Evolutionary conservation across 257 asterid genomes (phyloP).

Genomic region (Buddleja alternifolia): DNA sequence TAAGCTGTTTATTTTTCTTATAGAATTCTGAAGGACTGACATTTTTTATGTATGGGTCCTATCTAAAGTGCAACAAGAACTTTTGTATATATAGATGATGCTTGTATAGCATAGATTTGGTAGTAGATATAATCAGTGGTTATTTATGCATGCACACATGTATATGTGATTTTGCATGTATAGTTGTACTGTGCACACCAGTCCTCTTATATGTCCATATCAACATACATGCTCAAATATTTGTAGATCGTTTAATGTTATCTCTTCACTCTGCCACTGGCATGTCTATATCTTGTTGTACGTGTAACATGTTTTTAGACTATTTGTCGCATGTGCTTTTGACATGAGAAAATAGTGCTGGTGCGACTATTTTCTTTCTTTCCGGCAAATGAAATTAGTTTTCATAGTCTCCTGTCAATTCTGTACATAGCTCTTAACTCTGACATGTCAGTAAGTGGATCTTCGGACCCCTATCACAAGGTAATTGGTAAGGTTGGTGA

Average conservation of each 20-base stretch:
- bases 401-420: no score
- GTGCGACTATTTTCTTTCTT: no score
- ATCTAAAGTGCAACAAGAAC: background rate
- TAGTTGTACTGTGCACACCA: constrained; percentile 14
- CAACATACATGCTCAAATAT: background rate
- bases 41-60: background rate
- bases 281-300: background rate
- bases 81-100: background rate
- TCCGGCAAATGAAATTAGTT: no score
- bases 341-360: no score
- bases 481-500: no score
- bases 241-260: background rate
- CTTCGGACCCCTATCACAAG: no score
- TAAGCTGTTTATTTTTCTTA: constrained; percentile 50
- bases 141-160: background rate
- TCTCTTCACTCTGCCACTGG: constrained; percentile 6
- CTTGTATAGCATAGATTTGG: constrained; percentile 10
- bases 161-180: constrained; percentile 9
- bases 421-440: no score
- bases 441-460: no score
- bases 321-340: no score
- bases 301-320: constrained; percentile 13
- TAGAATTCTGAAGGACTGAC: background rate
- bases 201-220: background rate
- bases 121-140: constrained; percentile 13